A percentile compares a stretch with the other conserved stretches of the same genome.
These are phyloP conservation scores for Talaromyces sp. DNA, from an alignment of 2,329 filamentous ascomycete genomes.

Conservation along the genomic window DNA sequence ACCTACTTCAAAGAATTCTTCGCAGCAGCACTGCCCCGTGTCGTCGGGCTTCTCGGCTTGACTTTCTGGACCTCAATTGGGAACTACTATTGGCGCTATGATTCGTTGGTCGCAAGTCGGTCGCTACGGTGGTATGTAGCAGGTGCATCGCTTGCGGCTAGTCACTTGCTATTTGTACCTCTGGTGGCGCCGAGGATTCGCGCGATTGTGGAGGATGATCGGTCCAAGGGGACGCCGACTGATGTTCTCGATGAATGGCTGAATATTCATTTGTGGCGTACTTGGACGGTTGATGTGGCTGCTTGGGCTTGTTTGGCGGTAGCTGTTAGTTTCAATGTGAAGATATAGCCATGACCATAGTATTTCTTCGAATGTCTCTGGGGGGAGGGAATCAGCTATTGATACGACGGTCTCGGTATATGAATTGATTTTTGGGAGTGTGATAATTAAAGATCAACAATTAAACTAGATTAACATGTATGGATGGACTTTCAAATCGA, in stretches of 20 bases:
- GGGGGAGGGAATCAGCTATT: too few species aligned
- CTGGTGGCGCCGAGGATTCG: conserved; percentile 7
- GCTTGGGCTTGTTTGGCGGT: conserved; percentile 14
- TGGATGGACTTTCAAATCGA: too few species aligned
- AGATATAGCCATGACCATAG: not conserved
- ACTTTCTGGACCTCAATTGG: conserved; percentile 13
- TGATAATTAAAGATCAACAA: too few species aligned
- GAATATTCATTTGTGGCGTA: conserved; percentile 4
- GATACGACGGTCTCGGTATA: not conserved
- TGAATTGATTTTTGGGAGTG: too few species aligned
- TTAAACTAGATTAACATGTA: too few species aligned
- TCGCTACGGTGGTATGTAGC: conserved; percentile 15
- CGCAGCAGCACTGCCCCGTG: conserved; percentile 32
- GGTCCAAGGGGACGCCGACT: not conserved
- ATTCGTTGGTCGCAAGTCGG: conserved; percentile 1
- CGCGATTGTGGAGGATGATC: conserved; percentile 8
- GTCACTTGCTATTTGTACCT: conserved; percentile 16
- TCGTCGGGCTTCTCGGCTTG: conserved; percentile 35
- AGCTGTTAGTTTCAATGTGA: conserved; percentile 7
- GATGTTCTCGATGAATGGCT: conserved; percentile 11
- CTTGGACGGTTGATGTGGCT: conserved; percentile 13
- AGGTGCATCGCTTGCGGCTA: conserved; percentile 4
- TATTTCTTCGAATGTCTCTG: not conserved
- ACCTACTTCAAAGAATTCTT: conserved; percentile 47
- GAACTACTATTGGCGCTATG: conserved; percentile 16